Evolutionary conservation across 306 rosid species (phyloP).

Genomic region (Abrus precatorius): DNA sequence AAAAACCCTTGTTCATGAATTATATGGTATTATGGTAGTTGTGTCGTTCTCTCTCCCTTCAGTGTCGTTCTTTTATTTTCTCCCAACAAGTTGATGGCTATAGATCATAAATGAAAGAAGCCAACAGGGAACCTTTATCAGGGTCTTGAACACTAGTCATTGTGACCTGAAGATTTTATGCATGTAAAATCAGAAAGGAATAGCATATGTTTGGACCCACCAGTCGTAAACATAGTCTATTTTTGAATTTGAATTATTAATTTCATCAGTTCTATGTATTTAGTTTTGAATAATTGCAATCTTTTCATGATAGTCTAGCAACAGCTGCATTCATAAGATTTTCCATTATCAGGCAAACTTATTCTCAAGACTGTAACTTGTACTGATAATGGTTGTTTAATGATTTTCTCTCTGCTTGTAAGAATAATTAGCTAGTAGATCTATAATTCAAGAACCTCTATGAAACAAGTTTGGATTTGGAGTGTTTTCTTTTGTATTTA

Average conservation of each 20-base stretch:
- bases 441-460: background rate
- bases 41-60: no score
- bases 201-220: background rate
- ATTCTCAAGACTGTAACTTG: background rate
- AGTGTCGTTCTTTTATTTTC: no score
- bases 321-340: no score
- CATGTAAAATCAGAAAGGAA: background rate
- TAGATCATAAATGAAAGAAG: background rate
- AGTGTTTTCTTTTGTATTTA: background rate
- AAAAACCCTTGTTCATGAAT: background rate
- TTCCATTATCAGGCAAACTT: no score
- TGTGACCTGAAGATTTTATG: no score
- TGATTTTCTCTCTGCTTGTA: background rate
- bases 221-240: no score
- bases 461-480: background rate
- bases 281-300: no score
- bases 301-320: background rate
- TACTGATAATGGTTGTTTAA: background rate
- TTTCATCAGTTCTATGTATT: no score
- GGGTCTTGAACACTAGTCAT: no score
- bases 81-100: background rate
- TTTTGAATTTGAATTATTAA: no score
- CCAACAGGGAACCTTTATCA: conserved; percentile 3
- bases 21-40: background rate
- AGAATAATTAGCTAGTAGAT: background rate